A percentile compares a stretch with the other conserved stretches of the same genome.
phyloP scores from a whole-genome alignment of 352 stramenopile genomes.

The Pythium monospermum region DNA sequence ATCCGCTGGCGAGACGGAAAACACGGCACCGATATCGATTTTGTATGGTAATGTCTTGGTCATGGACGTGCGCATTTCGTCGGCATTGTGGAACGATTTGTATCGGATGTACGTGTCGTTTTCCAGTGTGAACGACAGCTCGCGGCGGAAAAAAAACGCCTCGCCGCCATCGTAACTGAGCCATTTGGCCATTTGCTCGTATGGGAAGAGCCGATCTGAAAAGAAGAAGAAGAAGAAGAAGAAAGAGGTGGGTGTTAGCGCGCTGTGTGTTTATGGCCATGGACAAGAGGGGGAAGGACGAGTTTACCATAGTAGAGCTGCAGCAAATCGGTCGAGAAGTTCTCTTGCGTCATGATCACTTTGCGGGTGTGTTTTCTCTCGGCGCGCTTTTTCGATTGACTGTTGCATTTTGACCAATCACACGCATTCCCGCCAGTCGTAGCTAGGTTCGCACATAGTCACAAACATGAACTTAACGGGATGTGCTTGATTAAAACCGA shows the following conservation, averaged over 20 bases:
- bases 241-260: not conserved
- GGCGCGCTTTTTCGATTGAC: not conserved
- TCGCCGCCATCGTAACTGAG: constrained; percentile 77
- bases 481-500: constrained; percentile 5
- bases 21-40: constrained; percentile 99
- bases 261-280: not conserved
- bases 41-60: constrained; percentile 95
- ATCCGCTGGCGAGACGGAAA: constrained; percentile 76
- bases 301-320: constrained; percentile 81
- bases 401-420: constrained; percentile 28
- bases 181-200: constrained; percentile 82
- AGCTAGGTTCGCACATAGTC: constrained; percentile 8
- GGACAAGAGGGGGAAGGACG: not conserved
- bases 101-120: constrained; percentile 99
- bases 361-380: not conserved
- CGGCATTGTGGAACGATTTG: constrained; percentile 89
- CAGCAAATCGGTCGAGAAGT: constrained; percentile 82
- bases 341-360: constrained; percentile 58
- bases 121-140: constrained; percentile 98
- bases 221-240: constrained; percentile 1
- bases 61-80: constrained; percentile 84
- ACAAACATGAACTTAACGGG: constrained; percentile 13
- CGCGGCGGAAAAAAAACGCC: constrained; percentile 84
- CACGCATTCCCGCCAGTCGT: constrained; percentile 23
- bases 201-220: constrained; percentile 81